phyloP scores from a whole-genome alignment of 352 stramenopile species.

The Phytophthora fragariae region DNA sequence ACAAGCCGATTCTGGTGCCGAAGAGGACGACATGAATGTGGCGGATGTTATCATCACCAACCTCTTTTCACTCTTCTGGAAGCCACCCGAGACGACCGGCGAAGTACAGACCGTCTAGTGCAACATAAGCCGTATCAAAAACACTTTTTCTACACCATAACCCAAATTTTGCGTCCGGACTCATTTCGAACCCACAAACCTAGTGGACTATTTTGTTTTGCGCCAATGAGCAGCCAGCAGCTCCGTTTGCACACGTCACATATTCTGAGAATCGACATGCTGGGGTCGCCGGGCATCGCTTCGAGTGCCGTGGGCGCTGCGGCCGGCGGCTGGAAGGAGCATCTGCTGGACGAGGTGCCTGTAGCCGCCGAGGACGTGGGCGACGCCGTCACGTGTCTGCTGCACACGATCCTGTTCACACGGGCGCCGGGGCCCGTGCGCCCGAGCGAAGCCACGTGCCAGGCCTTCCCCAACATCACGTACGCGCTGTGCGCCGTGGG shows the following conservation, averaged over 20 bases:
- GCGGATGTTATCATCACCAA: slow-evolving; percentile 88
- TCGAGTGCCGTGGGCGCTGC: not conserved
- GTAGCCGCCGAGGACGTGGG: slow-evolving; percentile 42
- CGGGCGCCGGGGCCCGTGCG: slow-evolving; percentile 74
- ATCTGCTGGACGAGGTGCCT: too few species aligned
- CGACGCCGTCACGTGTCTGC: too few species aligned
- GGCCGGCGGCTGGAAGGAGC: too few species aligned
- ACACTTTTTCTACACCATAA: slow-evolving; percentile 7
- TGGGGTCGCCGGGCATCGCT: too few species aligned
- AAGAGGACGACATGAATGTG: slow-evolving; percentile 61
- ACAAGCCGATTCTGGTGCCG: not conserved
- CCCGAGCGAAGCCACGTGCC: slow-evolving; percentile 78
- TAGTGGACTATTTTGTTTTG: too few species aligned
- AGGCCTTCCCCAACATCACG: slow-evolving; percentile 76
- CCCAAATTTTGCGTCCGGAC: too few species aligned
- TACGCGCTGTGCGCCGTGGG: slow-evolving; percentile 82
- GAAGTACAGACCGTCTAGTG: slow-evolving; percentile 56
- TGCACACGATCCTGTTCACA: slow-evolving; percentile 83
- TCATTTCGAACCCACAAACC: too few species aligned
- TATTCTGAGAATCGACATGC: not conserved
- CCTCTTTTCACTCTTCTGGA: slow-evolving; percentile 88
- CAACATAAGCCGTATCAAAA: slow-evolving; percentile 22
- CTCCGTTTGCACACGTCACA: not conserved
- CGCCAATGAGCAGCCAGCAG: slow-evolving; percentile 18
- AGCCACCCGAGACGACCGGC: slow-evolving; percentile 44